Percentiles rank a stretch among this genome's conserved stretches.
phyloP scores from a whole-genome alignment of 1,284 basidiomycete species.

The Porodaedalea pini region DNA sequence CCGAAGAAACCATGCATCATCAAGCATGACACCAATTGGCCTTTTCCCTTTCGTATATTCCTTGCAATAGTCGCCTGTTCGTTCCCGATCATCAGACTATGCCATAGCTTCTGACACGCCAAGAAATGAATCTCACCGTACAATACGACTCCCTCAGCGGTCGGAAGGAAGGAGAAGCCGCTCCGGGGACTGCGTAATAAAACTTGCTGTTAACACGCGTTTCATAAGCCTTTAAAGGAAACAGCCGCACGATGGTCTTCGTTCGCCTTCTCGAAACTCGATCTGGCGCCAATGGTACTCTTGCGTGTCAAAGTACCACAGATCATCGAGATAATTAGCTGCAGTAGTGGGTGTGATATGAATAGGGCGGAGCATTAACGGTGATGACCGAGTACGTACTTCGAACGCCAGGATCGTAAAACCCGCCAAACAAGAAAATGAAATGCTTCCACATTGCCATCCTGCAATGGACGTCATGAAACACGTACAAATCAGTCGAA shows the following conservation, averaged over 20 bases:
- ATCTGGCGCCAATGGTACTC: constrained; percentile 88
- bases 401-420: constrained; percentile 77
- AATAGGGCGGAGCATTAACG: constrained; percentile 3
- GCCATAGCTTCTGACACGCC: neutral
- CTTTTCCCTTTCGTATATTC: constrained; percentile 87
- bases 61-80: constrained; percentile 85
- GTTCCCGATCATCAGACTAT: no score
- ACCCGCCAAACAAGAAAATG: constrained; percentile 84
- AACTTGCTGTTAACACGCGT: neutral
- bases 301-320: constrained; percentile 86
- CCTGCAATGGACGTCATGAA: constrained; percentile 36
- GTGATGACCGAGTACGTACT: constrained; percentile 41
- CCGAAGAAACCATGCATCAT: constrained; percentile 91
- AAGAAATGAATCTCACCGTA: constrained; percentile 50
- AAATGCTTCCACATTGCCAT: constrained; percentile 92
- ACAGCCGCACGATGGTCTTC: constrained; percentile 61
- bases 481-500: neutral
- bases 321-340: constrained; percentile 84
- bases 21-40: constrained; percentile 82
- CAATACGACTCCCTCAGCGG: constrained; percentile 77
- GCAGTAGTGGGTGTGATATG: constrained; percentile 7
- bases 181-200: constrained; percentile 58
- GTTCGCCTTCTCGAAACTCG: constrained; percentile 66
- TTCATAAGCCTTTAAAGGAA: neutral
- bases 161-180: constrained; percentile 85